Base-by-base conservation (phyloP, 2,329 filamentous ascomycete genomes). In the Penicillium frequentans region DNA sequence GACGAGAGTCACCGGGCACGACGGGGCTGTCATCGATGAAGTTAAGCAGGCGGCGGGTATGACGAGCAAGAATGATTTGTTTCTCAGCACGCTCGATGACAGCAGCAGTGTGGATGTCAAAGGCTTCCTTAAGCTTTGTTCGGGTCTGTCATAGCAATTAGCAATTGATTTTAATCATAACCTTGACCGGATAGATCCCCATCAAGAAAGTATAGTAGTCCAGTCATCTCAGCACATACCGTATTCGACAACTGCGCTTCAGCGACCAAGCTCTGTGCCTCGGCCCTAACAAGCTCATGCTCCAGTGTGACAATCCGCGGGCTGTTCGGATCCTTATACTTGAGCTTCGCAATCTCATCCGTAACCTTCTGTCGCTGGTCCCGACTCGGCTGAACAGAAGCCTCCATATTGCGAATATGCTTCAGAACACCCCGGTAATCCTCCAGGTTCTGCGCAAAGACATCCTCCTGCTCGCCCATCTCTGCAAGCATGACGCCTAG, bases 11-110 rank as follows among this genome's bases (percentile, higher is more conserved):
- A 48, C 95, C 95, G 1, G 93, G 93, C 1, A 96, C 89, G 29
- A 97, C 86, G 0, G 95, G 91, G 0, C 88, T 88, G 73, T 97
- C 93, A 68, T 99, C 95, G 11, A 99, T 84, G 39, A 96, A 84
- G 65, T 89, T 87, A 55, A 99, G 75, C 35, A 99, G 84, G 44
- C 91, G 87, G 54, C 91, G 89, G 21, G 92, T 93, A 72, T 98
- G 93, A 68, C 90, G 90, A 56, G 95, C 93, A 16, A 99, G 84
- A 58, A 99, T 90, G 68, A 93, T 90, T 74, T 99, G 95, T 80
- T 98, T 98, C 81, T 98, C 95, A 24, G 92, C 92, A 31, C 93
- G 90, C 81, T 99, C 95, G 67, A 99, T 96, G 21, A 92, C 90
- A 57, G 93, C 92, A 16, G 90, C 86, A 63, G 96, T 90, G 73